A percentile compares a stretch with the other conserved stretches of the same genome.
phyloP scores from a whole-genome alignment of 2,329 filamentous ascomycete species.

The Tolypocladium capitatum region DNA sequence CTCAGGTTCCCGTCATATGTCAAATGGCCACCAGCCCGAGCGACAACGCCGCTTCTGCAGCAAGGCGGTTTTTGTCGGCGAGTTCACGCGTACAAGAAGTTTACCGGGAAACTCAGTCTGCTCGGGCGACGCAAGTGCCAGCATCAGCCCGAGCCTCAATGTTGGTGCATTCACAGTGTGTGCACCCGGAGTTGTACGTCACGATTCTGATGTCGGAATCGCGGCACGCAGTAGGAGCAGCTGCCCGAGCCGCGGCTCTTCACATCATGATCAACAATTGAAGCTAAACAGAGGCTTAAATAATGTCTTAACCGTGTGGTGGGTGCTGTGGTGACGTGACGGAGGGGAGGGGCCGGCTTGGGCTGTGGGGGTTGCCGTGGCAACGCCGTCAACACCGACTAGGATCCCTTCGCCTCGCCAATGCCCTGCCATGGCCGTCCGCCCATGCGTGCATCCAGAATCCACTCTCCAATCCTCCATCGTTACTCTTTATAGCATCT shows the following conservation, averaged over 20 bases:
- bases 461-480: conserved; percentile 8
- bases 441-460: conserved; percentile 13
- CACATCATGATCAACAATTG: background rate
- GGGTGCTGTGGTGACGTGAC: conserved; percentile 9
- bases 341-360: background rate
- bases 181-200: background rate
- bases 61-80: background rate
- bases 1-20: no score
- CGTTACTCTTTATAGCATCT: conserved; percentile 3
- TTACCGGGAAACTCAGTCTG: background rate
- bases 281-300: conserved; percentile 1
- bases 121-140: background rate
- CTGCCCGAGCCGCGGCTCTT: background rate
- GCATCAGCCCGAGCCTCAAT: no score
- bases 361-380: conserved; percentile 16
- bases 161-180: no score
- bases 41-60: background rate
- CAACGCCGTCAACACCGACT: conserved; percentile 18
- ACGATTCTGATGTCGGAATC: no score
- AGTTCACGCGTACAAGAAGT: background rate
- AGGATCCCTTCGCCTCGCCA: conserved; percentile 10
- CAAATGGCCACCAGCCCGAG: background rate
- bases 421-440: conserved; percentile 8
- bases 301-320: conserved; percentile 3
- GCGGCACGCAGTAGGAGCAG: background rate